Evolutionary conservation across 306 rosid genomes (phyloP), one percentile per base, ranked within the genome.

Genomic region (Hippophae tibetana): DNA sequence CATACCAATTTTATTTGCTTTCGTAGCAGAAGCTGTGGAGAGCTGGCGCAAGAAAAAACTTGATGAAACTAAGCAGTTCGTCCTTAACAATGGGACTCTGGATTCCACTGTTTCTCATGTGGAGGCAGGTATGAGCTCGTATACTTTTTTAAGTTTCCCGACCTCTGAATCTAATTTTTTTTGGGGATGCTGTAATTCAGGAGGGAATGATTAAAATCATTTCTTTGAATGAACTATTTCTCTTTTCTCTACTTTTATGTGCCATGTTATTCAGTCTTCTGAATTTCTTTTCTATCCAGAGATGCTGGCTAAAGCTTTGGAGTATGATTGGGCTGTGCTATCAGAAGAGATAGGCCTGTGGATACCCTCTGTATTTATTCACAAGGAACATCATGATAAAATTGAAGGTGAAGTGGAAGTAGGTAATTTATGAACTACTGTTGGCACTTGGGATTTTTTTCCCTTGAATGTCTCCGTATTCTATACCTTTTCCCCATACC

Each of bases 331-430:
- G 95, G 74, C 69, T 7, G 71, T 23, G 56, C 60, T 87, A 14
- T 82, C 79, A 6, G 96, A 87, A 83, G 89, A 81, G 60, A 79
- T 92, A 62, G 98, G 98, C 73, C 89, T 92, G 57, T 87, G 93
- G 93, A 69, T 92, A 56, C 98, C 96, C 42, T 40, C 62, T 69
- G 83, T 78, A 70, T 67, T 85, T 59, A 43, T 9, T 44, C 72
- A 83, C 68, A 69, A 58, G 13, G 88, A 83, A 64, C 95, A 85
- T 49, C 73, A 85, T 50, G 95, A 87, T 80, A 83, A 79, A 74
- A 95, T 89, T 23, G 89, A 79, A 54, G 93, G 84, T 2, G 72
- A 45, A 54, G 77, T 73, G 5, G 90, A 86, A 46, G 47, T 76
- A 27, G 96, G 98, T 92, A 87, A 56, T 69, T 60, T 31, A 48